Percentiles rank a stretch among this genome's conserved stretches.
phyloP scores from a whole-genome alignment of 768 basidiomycete species.

The Dendrothele bispora region DNA sequence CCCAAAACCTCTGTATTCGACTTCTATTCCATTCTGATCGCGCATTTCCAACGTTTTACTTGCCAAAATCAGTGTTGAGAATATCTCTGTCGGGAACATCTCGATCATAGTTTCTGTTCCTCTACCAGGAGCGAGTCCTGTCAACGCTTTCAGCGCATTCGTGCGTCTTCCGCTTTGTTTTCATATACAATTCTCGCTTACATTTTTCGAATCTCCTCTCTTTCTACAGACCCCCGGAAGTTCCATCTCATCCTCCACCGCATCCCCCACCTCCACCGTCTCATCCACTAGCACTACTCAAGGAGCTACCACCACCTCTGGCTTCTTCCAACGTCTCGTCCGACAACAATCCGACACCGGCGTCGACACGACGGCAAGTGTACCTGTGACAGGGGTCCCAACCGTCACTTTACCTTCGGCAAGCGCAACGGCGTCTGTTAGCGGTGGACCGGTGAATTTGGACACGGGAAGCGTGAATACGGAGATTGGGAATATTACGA shows the following conservation, averaged over 20 bases:
- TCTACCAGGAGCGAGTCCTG: slow-evolving; percentile 16
- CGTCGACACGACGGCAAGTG: too few relatives aligned
- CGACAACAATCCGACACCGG: slow-evolving; percentile 10
- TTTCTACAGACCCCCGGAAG: slow-evolving; percentile 12
- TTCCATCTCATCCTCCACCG: slow-evolving; percentile 15
- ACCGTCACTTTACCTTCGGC: not conserved
- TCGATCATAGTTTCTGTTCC: slow-evolving; percentile 18
- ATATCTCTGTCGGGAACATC: slow-evolving; percentile 16
- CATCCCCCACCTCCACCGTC: slow-evolving; percentile 10
- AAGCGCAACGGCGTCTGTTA: slow-evolving; percentile 1
- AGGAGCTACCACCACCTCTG: slow-evolving; percentile 3
- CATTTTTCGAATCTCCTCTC: not conserved
- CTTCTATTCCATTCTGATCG: too few relatives aligned
- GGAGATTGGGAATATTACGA: slow-evolving; percentile 17
- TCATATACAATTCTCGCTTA: not conserved
- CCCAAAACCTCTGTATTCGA: too few relatives aligned
- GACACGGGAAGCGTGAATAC: slow-evolving; percentile 16
- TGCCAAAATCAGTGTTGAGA: slow-evolving; percentile 12
- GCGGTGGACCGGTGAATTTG: slow-evolving; percentile 10
- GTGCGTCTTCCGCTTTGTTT: slow-evolving; percentile 3
- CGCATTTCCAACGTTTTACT: not conserved
- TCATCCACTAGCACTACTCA: slow-evolving; percentile 12
- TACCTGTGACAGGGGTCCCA: too few relatives aligned
- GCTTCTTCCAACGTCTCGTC: slow-evolving; percentile 13
- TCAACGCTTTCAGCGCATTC: slow-evolving; percentile 17